These are phyloP conservation scores for Aspergillus fischeri DNA, from an alignment of 2,329 filamentous ascomycete genomes.

Conservation along the genomic window DNA sequence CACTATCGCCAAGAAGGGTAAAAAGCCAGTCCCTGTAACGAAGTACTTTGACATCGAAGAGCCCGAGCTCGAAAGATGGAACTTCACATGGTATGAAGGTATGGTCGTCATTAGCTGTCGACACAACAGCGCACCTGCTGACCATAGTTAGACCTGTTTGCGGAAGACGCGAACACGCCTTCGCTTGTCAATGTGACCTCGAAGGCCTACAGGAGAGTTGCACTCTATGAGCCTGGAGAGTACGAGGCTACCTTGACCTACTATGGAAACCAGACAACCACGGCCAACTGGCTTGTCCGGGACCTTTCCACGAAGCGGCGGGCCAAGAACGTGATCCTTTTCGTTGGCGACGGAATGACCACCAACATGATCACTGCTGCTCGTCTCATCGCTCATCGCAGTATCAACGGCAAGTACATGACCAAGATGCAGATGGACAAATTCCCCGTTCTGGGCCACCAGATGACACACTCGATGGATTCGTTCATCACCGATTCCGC, in stretches of 20 bases:
- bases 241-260: slow-evolving; percentile 74
- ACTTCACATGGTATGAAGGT: slow-evolving; percentile 79
- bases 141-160: slow-evolving; percentile 60
- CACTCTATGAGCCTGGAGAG: slow-evolving; percentile 72
- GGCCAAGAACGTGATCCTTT: slow-evolving; percentile 81
- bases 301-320: slow-evolving; percentile 65
- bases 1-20: slow-evolving; percentile 64
- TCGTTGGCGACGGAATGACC: slow-evolving; percentile 68
- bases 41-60: slow-evolving; percentile 68
- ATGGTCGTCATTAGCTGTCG: slow-evolving; percentile 10
- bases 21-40: slow-evolving; percentile 51
- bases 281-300: slow-evolving; percentile 72
- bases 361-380: slow-evolving; percentile 57
- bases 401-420: slow-evolving; percentile 80
- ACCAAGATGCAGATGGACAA: slow-evolving; percentile 71
- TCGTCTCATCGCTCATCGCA: slow-evolving; percentile 75
- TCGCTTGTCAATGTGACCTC: slow-evolving; percentile 75
- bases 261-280: slow-evolving; percentile 67
- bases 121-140: background rate
- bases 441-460: slow-evolving; percentile 80
- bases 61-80: slow-evolving; percentile 73
- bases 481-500: slow-evolving; percentile 82
- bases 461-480: slow-evolving; percentile 85
- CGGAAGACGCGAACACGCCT: slow-evolving; percentile 63
- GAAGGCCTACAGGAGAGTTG: slow-evolving; percentile 72